Evolutionary conservation across 164 flowering plant genomes (phyloP), one percentile per base, ranked within the genome.

Genomic region (Taxillus chinensis): DNA sequence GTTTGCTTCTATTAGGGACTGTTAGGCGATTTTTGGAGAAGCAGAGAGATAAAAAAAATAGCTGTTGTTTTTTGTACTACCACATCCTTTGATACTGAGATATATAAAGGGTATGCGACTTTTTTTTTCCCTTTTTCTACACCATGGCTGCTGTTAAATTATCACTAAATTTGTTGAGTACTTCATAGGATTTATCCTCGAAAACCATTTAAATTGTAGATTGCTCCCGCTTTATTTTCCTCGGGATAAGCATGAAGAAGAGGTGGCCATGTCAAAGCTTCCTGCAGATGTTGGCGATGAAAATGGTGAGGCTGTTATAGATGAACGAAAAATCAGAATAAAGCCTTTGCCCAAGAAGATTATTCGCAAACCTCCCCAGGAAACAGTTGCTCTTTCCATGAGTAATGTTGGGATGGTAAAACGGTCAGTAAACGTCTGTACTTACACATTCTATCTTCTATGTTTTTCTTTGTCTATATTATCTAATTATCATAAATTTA

Each of bases 211-310:
- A 9, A 15, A 38, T 41, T 78, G 67, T 68, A 95, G 99, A 71
- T 78, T 91, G 80, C 99, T 95, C 63, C 99, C 98, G 51, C 89
- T 95, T 62, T 95, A 95, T 75, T 95, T 95, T 64, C 98, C 99
- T 54, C 88, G 98, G 64, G 97, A 95, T 73, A 87, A 84, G 67
- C 86, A 79, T 57, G 99, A 95, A 67, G 98, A 87, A 67, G 98
- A 83, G 76, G 71, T 91, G 52, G 99, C 98, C 42, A 64, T 83
- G n/a, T 77, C 80, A 56, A 95, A 95, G 74, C 98, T 95, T 73
- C 99, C 99, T 67, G 95, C 96, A 27, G 99, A 95, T 80, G 99
- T 95, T 68, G 98, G 99, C 62, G 99, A 95, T 78, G 99, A 95
- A 78, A 91, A 95, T 84, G 99, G 99, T 62, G 99, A 95, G 75